Base-by-base conservation (phyloP, 768 basidiomycete species). In the Boletellus emodensis region DNA sequence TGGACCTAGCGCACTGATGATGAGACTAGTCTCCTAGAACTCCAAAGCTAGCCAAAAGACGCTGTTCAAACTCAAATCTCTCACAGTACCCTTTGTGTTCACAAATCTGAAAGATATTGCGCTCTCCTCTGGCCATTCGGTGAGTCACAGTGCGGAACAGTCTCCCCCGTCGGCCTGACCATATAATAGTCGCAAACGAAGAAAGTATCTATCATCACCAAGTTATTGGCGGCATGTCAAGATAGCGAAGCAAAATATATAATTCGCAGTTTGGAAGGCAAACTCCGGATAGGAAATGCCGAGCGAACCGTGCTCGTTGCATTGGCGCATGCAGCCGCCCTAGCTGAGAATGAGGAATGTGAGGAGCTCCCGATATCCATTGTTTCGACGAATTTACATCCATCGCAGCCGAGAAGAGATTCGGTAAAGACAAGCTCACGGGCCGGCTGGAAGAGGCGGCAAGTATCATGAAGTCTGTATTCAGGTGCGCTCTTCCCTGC, bases 181-280 rank as follows among this genome's bases (percentile, higher is more conserved):
- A 28, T 38, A 30, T 36, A 43, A 14, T 45, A 96, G 90, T 94
- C 94, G 0, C 94, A 97, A 82, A 79, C 79, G 40, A 94, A 92
- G 73, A 99, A 99, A 65, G 92, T 96, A 11, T 86, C 87, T 0
- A 89, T 95, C 53, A 94, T 99, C 63, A 95, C 92, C 36, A 91
- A 93, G 64, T 78, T 99, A 3, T 77, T 99, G 3, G 94, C 94
- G 3, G 85, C 92, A 1, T 98, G 94, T 65, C 86, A 90, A 61
- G 91, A 84, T 52, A 73, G 80, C 28, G 96, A 99, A 71, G 94
- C 96, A 20, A 98, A 97, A 65, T 99, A 94, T 66, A 90, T 98
- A 57, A 86, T 98, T 33, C 85, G 95, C 36, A 93, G 90, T 64
- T 72, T 97, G 56, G 94, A 97, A 72, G 96, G 96, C 52, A 99